These are phyloP conservation scores for Aspergillaceae sp. DNA, from an alignment of 2,329 filamentous ascomycete species.

Conservation along the genomic window DNA sequence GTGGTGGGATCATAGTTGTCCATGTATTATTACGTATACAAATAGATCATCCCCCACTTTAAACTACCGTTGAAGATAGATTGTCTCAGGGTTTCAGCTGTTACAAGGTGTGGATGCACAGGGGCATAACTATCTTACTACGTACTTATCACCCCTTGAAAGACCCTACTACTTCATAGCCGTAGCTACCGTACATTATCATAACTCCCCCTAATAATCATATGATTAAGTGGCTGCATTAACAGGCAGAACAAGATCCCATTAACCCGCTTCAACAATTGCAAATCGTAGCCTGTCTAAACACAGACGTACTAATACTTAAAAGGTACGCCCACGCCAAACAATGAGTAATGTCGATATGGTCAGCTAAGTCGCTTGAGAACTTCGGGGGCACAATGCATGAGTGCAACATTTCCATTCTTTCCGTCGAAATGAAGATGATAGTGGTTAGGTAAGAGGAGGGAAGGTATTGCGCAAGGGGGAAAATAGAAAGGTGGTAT, in stretches of 20 bases:
- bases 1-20: not conserved
- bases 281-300: not conserved
- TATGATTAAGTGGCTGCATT: too few relatives aligned
- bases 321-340: too few relatives aligned
- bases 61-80: not conserved
- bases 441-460: not conserved
- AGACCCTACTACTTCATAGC: too few relatives aligned
- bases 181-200: too few relatives aligned
- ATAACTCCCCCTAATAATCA: too few relatives aligned
- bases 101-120: not conserved
- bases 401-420: constrained; percentile 2
- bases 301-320: too few relatives aligned
- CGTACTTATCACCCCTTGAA: too few relatives aligned
- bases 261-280: not conserved
- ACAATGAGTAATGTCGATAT: not conserved
- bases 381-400: not conserved
- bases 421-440: constrained; percentile 3
- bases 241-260: not conserved
- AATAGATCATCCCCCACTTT: not conserved
- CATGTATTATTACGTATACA: not conserved
- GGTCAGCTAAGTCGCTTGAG: not conserved
- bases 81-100: not conserved
- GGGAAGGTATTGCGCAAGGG: too few relatives aligned
- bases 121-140: not conserved
- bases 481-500: not conserved